Base-by-base conservation (phyloP, 2,329 filamentous ascomycete genomes). In the Fusarium illudens region DNA sequence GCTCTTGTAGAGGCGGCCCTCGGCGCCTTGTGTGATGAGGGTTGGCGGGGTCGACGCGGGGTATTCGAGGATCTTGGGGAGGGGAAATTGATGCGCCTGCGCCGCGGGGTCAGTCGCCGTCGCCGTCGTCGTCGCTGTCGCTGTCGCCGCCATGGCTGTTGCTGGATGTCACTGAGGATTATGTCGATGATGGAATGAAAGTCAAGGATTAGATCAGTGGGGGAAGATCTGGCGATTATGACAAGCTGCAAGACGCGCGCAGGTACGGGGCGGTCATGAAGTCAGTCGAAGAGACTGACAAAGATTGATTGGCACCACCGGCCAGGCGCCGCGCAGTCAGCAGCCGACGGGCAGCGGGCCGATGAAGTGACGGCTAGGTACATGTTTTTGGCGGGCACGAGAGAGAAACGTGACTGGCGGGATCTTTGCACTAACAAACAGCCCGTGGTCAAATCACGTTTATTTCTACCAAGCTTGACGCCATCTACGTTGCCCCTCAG, bases 1-100 rank as follows among this genome's bases (percentile, higher is more conserved):
- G 17, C 93, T 95, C 79, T 89, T 90, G 87, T 96, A 98, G 76
- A 99, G 88, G 69, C 95, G 93, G 63, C 93, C 94, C 87, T 99
- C 96, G 77, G 96, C 96, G 81, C 96, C 96, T 85, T 98, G 96
- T 60, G 93, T 90, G 72, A 98, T 88, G 75, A 97, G 91, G 50
- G 77, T 79, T 67, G 93, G 89, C 50, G 87, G 79, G 71, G 83
- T 78, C 36, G 87, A 83, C 65, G 86, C 82, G 77, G 87, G 86
- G 81, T 88, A 82, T 61, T 84, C 83, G 79, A 94, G 90, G 71
- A 90, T 86, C 32, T 83, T 79, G 34, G 90, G 90, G 65, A 92
- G 89, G 70, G 84, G 80, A 72, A 84, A 84, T 59, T 72, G 65
- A 52, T 76, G 71, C 22, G 67, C 55, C 53, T 74, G 67, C 44